Percentiles rank a stretch among this genome's conserved stretches.
Conservation (phyloP, 768 basidiomycete species). For the Mycena alexandri region DNA sequence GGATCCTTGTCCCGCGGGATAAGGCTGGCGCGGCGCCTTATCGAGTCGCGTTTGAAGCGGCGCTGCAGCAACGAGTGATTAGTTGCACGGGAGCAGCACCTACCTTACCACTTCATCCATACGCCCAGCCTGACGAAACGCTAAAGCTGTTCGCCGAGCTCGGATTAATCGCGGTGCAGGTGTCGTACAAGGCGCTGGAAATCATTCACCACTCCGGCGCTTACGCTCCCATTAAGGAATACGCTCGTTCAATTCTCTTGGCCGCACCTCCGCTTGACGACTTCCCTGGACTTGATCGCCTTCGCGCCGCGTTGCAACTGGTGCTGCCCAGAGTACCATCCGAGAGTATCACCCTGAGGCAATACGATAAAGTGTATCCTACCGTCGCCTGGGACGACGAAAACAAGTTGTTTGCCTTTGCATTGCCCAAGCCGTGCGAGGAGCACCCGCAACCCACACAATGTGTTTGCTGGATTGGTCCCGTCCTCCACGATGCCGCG, state of each 20-base stretch:
- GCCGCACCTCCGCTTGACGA: not conserved
- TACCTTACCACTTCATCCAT: not conserved
- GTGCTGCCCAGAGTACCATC: not conserved
- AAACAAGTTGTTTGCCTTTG: conserved; percentile 10
- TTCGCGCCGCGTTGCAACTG: not conserved
- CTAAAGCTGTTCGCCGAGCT: conserved; percentile 4
- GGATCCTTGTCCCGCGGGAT: conserved; percentile 3
- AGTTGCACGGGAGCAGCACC: not conserved
- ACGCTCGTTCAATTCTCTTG: conserved; percentile 17
- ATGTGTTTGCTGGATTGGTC: conserved; percentile 27
- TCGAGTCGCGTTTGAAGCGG: conserved; percentile 20
- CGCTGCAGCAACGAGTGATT: not conserved
- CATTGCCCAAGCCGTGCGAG: conserved; percentile 14
- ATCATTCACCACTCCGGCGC: conserved; percentile 19
- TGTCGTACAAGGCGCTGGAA: not conserved
- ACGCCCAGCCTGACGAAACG: not conserved
- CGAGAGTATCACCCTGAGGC: conserved; percentile 6
- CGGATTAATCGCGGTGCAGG: conserved; percentile 1
- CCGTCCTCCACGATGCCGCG: conserved; percentile 1
- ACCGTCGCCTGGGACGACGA: conserved; percentile 15
- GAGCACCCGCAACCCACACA: conserved; percentile 3
- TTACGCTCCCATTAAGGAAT: conserved; percentile 13
- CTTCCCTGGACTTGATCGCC: conserved; percentile 4
- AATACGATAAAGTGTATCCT: conserved; percentile 22
- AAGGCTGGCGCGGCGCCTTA: not conserved